These are phyloP conservation scores for Takakia lepidozioides DNA, from an alignment of 225 moss, liverwort and hornwort genomes.

Conservation along the genomic window DNA sequence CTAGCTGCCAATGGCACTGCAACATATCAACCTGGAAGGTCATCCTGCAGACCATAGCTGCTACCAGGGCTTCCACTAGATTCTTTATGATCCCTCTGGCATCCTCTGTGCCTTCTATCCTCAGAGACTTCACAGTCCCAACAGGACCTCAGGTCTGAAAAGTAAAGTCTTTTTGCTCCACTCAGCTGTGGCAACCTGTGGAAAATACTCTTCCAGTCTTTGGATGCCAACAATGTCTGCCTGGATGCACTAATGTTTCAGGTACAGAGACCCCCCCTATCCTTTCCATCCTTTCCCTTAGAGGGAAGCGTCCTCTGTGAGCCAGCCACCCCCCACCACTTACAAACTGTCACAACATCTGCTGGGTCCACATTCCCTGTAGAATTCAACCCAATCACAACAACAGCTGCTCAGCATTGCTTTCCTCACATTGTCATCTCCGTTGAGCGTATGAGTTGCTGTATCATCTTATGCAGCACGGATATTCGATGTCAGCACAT, in stretches of 20 bases:
- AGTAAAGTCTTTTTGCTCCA: slow-evolving; percentile 16
- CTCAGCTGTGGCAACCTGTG: slow-evolving; percentile 6
- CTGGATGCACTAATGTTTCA: slow-evolving; percentile 68
- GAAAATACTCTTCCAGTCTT: slow-evolving; percentile 18
- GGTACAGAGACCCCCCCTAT: slow-evolving; percentile 69
- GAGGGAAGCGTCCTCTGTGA: slow-evolving; percentile 50
- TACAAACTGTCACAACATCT: slow-evolving; percentile 86
- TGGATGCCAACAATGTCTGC: slow-evolving; percentile 74
- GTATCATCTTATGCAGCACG: too few species aligned
- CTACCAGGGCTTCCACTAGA: slow-evolving; percentile 34
- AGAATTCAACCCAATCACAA: too few species aligned
- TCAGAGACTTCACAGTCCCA: too few species aligned
- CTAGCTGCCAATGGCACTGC: slow-evolving; percentile 94
- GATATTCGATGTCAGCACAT: too few species aligned
- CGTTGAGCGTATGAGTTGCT: too few species aligned
- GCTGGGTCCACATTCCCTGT: slow-evolving; percentile 80
- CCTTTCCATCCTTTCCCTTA: slow-evolving; percentile 43
- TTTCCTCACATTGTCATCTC: too few species aligned
- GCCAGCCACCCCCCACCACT: slow-evolving; percentile 82
- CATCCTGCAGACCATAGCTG: slow-evolving; percentile 93
- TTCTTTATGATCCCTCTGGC: slow-evolving; percentile 13
- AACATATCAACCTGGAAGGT: slow-evolving; percentile 83
- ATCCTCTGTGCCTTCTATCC: too few species aligned
- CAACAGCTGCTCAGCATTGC: too few species aligned
- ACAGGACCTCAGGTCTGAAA: not conserved